Evolutionary conservation across 2,329 filamentous ascomycete genomes (phyloP).

Genomic region (Blastomyces silverae): DNA sequence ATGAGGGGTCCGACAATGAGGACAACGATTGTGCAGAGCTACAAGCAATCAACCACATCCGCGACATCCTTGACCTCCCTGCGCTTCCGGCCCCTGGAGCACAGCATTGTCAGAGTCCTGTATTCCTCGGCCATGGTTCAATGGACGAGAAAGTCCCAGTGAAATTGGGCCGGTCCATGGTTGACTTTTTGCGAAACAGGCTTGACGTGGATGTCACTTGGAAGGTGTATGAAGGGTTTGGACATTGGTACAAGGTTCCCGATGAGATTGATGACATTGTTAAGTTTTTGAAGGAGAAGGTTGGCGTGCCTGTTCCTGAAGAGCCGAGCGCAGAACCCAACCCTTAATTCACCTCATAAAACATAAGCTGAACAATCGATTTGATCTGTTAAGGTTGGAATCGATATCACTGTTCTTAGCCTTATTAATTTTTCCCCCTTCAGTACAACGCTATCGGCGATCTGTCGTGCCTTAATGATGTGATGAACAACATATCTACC

Average conservation of each 20-base stretch:
- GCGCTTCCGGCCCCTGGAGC: conserved; percentile 16
- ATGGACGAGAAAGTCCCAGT: conserved; percentile 40
- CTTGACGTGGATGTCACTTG: conserved; percentile 31
- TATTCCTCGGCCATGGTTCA: conserved; percentile 43
- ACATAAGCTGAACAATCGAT: background rate
- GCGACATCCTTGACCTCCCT: conserved; percentile 31
- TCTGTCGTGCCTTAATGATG: background rate
- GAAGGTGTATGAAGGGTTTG: conserved; percentile 38
- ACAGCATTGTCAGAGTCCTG: conserved; percentile 28
- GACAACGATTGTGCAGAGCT: conserved; percentile 15
- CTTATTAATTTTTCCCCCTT: background rate
- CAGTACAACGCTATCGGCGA: background rate
- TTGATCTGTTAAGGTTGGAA: background rate
- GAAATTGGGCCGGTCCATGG: conserved; percentile 26
- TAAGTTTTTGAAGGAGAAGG: conserved; percentile 27
- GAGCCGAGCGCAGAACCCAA: background rate
- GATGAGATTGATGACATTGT: conserved; percentile 46
- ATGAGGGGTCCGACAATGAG: conserved; percentile 16
- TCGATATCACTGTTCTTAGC: background rate
- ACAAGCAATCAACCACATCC: conserved; percentile 29
- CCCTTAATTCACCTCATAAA: background rate
- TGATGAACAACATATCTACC: too few relatives aligned
- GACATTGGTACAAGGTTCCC: conserved; percentile 47
- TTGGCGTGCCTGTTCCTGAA: conserved; percentile 17
- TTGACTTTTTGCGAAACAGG: conserved; percentile 24